A percentile compares a stretch with the other conserved stretches of the same genome.
Conservation (phyloP, 2,329 filamentous ascomycete genomes). For the Rhexocercosporidium sp. region DNA sequence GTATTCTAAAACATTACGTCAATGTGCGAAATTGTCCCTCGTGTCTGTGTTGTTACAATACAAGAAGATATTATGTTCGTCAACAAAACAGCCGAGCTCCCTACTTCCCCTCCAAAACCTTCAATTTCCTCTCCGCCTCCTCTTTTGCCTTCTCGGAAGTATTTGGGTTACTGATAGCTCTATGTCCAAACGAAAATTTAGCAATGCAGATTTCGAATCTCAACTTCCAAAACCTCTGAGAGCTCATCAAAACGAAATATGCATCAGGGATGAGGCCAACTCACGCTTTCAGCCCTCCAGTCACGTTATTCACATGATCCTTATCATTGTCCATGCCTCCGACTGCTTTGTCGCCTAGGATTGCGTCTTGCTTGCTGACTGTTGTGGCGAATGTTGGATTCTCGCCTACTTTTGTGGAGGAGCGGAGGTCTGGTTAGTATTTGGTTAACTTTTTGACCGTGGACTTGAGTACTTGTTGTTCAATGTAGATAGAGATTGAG, state of each 20-base stretch:
- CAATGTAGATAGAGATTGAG: too few relatives aligned
- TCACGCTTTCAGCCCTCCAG: conserved; percentile 26
- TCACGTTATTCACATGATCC: conserved; percentile 25
- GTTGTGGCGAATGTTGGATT: conserved; percentile 6
- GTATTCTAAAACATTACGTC: too few relatives aligned
- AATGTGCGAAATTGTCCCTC: too few relatives aligned
- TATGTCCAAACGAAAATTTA: not conserved
- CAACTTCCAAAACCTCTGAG: too few relatives aligned
- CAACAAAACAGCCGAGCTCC: not conserved
- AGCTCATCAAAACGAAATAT: too few relatives aligned
- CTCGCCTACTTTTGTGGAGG: conserved; percentile 3
- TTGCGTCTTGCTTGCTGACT: conserved; percentile 20
- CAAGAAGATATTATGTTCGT: too few relatives aligned
- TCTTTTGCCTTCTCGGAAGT: conserved; percentile 11
- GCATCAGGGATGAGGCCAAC: too few relatives aligned
- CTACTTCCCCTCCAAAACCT: conserved; percentile 14
- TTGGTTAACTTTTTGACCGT: not conserved
- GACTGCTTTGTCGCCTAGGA: conserved; percentile 29
- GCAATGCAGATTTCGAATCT: not conserved
- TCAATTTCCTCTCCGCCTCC: conserved; percentile 20
- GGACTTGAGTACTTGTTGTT: too few relatives aligned
- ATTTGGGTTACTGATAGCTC: conserved; percentile 16
- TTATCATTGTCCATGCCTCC: conserved; percentile 27
- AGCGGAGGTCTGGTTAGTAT: conserved; percentile 5
- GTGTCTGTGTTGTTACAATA: too few relatives aligned